Conservation (phyloP, 495 filamentous ascomycete genomes). For the Hypoxylon lenormandii region DNA sequence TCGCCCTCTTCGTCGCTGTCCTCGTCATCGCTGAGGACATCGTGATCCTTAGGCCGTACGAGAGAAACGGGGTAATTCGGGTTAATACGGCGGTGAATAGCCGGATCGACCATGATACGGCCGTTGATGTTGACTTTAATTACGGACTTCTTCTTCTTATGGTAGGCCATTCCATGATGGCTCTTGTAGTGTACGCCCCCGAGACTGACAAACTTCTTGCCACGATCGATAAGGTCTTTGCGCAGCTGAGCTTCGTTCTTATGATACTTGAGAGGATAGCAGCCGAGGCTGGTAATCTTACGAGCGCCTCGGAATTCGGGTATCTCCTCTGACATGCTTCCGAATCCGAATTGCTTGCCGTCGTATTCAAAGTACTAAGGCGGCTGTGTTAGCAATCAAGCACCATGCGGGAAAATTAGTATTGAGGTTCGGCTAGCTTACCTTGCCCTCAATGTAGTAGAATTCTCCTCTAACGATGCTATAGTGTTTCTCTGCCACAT, state of each 20-base stretch:
- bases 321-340: constrained; percentile 76
- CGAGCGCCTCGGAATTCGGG: constrained; percentile 82
- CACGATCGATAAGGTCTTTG: constrained; percentile 79
- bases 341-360: constrained; percentile 71
- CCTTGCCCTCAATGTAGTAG: constrained; percentile 82
- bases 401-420: neutral
- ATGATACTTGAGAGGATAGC: constrained; percentile 86
- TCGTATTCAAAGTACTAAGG: constrained; percentile 76
- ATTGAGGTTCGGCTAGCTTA: constrained; percentile 55
- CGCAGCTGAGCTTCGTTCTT: constrained; percentile 75
- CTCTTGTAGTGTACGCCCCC: constrained; percentile 87
- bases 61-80: constrained; percentile 88
- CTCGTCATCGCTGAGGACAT: constrained; percentile 70
- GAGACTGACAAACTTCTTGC: constrained; percentile 83
- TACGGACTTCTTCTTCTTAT: constrained; percentile 82
- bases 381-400: neutral
- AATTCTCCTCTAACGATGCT: constrained; percentile 80
- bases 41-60: constrained; percentile 80
- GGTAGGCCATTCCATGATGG: constrained; percentile 84
- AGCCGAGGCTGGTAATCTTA: constrained; percentile 81
- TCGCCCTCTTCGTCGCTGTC: constrained; percentile 69
- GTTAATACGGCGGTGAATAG: constrained; percentile 85
- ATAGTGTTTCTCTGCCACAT: constrained; percentile 78
- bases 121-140: constrained; percentile 91
- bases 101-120: constrained; percentile 90